Conservation (phyloP, 1,284 basidiomycete species). For the Rhodotorula sp. region DNA sequence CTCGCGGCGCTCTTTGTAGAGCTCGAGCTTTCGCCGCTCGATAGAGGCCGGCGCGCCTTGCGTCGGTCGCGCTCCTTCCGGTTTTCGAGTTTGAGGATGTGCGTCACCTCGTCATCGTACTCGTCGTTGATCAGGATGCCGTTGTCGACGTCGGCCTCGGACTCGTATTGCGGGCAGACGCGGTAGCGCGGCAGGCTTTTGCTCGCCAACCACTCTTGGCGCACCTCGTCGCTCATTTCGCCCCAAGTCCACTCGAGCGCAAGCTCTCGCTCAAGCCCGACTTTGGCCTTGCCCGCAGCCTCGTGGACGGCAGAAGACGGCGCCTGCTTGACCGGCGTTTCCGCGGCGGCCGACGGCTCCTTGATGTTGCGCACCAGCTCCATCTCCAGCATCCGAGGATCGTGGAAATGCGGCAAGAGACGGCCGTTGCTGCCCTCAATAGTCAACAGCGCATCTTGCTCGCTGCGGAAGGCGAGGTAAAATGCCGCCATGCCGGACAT, state of each 20-base stretch:
- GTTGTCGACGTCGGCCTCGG: not conserved
- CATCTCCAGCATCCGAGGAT: not conserved
- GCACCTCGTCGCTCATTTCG: constrained; percentile 6
- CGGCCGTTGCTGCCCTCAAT: not conserved
- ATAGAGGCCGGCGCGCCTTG: not conserved
- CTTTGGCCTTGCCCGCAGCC: not conserved
- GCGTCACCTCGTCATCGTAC: not conserved
- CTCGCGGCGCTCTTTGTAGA: not conserved
- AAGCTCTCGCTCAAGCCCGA: not conserved
- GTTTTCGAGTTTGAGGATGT: not conserved
- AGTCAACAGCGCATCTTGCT: not conserved
- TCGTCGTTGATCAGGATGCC: constrained; percentile 1
- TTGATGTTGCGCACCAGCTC: not conserved
- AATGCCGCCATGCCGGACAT: not conserved
- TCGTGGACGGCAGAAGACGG: no score
- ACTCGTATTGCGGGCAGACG: not conserved
- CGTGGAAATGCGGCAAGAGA: not conserved
- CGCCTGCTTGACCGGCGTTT: not conserved
- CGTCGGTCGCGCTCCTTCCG: no score
- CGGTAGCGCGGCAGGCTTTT: not conserved
- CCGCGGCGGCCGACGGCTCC: not conserved
- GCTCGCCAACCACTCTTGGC: not conserved
- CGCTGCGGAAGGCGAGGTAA: constrained; percentile 1
- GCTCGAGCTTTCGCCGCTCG: not conserved
- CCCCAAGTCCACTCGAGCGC: constrained; percentile 6